Percentiles rank a stretch among this genome's conserved stretches.
phyloP scores from a whole-genome alignment of 345 rosid genomes.

The Stellera chamaejasme region DNA sequence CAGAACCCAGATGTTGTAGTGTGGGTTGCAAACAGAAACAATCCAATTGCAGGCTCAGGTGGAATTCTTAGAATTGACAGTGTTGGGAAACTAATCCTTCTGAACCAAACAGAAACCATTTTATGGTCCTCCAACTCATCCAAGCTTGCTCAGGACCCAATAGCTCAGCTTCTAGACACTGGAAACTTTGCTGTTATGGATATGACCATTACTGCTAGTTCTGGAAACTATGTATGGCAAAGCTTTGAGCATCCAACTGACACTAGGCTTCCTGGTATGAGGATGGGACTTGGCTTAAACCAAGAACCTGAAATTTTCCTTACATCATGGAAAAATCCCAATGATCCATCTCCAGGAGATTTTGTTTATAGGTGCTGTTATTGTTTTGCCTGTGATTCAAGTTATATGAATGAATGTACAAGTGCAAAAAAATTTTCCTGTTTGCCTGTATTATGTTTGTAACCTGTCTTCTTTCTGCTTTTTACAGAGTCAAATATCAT shows the following conservation, averaged over 20 bases:
- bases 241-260: constrained; percentile 34
- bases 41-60: constrained; percentile 19
- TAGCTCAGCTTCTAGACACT: constrained; percentile 22
- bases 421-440: too few relatives aligned
- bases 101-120: constrained; percentile 2
- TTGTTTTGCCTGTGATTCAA: too few relatives aligned
- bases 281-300: constrained; percentile 4
- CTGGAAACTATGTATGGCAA: constrained; percentile 14
- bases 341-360: constrained; percentile 33
- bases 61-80: constrained; percentile 15
- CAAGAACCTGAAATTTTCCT: constrained; percentile 7
- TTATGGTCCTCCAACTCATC: constrained; percentile 24
- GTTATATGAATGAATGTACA: too few relatives aligned
- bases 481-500: constrained; percentile 5
- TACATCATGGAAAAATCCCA: constrained; percentile 29
- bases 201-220: background rate
- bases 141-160: background rate
- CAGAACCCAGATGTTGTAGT: constrained; percentile 11
- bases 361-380: background rate
- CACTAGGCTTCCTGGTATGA: constrained; percentile 40
- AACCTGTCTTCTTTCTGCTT: too few relatives aligned
- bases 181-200: constrained; percentile 31
- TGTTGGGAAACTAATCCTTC: constrained; percentile 20
- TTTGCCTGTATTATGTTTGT: too few relatives aligned
- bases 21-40: constrained; percentile 38